phyloP scores from a whole-genome alignment of 345 rosid species.

The Boechera retrofracta region DNA sequence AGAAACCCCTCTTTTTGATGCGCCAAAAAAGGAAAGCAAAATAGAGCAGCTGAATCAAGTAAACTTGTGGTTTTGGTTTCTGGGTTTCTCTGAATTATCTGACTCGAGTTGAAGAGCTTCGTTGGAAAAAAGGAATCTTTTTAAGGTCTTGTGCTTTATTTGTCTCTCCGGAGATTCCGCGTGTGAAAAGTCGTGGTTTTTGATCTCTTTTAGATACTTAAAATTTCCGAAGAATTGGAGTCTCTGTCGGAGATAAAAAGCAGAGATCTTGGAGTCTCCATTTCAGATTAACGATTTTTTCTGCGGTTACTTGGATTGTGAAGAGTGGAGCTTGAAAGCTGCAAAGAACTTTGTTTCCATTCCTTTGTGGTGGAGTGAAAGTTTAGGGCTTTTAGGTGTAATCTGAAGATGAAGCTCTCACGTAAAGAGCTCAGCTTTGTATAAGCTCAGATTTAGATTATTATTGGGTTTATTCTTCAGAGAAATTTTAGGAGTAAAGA shows the following conservation, averaged over 20 bases:
- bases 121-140: conserved; percentile 39
- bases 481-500: neutral
- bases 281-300: conserved; percentile 26
- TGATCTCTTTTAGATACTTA: conserved; percentile 20
- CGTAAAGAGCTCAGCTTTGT: conserved; percentile 39
- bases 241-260: conserved; percentile 29
- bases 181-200: conserved; percentile 31
- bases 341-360: neutral
- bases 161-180: conserved; percentile 44
- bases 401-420: conserved; percentile 35
- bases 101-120: conserved; percentile 9
- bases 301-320: conserved; percentile 27
- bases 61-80: conserved; percentile 18
- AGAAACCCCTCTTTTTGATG: conserved; percentile 29
- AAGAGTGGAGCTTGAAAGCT: conserved; percentile 23
- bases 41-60: conserved; percentile 19
- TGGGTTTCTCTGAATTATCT: conserved; percentile 16
- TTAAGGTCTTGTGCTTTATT: conserved; percentile 13
- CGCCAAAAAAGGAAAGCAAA: conserved; percentile 19
- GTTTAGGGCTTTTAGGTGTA: conserved; percentile 24
- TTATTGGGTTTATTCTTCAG: neutral
- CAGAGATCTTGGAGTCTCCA: conserved; percentile 45
- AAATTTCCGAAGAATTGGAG: conserved; percentile 31
- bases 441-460: conserved; percentile 37
- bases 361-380: conserved; percentile 13